phyloP scores from a whole-genome alignment of 2,329 filamentous ascomycete genomes.

The Cytospora schulzeri region DNA sequence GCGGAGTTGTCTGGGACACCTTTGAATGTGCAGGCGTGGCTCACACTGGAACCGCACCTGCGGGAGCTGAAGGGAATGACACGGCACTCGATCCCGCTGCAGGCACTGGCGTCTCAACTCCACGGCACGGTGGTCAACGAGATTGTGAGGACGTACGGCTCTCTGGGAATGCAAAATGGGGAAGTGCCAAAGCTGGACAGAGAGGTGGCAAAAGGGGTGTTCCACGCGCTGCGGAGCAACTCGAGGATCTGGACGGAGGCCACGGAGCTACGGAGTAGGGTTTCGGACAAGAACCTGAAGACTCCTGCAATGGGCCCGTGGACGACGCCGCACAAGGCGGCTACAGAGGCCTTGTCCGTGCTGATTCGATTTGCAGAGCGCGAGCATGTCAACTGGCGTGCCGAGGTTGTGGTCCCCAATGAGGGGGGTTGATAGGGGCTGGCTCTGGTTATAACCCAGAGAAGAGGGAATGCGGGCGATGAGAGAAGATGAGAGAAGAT shows the following conservation, averaged over 20 bases:
- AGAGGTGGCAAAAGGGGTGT: slow-evolving; percentile 34
- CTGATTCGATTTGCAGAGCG: slow-evolving; percentile 48
- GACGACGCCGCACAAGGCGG: slow-evolving; percentile 49
- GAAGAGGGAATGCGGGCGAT: background rate
- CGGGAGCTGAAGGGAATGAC: slow-evolving; percentile 44
- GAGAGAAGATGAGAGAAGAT: background rate
- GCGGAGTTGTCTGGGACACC: slow-evolving; percentile 47
- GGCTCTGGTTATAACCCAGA: too few species aligned
- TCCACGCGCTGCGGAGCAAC: slow-evolving; percentile 33
- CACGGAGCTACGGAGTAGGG: slow-evolving; percentile 32
- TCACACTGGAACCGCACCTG: slow-evolving; percentile 49
- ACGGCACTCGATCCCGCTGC: slow-evolving; percentile 39
- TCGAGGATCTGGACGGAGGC: slow-evolving; percentile 38
- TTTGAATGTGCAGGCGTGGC: slow-evolving; percentile 46
- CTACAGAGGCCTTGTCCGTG: slow-evolving; percentile 42
- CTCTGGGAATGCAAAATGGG: slow-evolving; percentile 32
- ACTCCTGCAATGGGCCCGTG: slow-evolving; percentile 42
- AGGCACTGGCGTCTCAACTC: slow-evolving; percentile 47
- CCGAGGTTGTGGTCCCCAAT: slow-evolving; percentile 36
- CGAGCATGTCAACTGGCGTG: slow-evolving; percentile 50
- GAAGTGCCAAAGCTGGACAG: slow-evolving; percentile 26
- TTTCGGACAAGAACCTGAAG: slow-evolving; percentile 36
- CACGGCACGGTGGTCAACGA: slow-evolving; percentile 50
- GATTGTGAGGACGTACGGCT: slow-evolving; percentile 42
- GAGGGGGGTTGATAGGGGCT: slow-evolving; percentile 2